A percentile compares a stretch with the other conserved stretches of the same genome.
These are phyloP conservation scores for Arthonia radiata DNA, from an alignment of 495 filamentous ascomycete genomes.

Conservation along the genomic window DNA sequence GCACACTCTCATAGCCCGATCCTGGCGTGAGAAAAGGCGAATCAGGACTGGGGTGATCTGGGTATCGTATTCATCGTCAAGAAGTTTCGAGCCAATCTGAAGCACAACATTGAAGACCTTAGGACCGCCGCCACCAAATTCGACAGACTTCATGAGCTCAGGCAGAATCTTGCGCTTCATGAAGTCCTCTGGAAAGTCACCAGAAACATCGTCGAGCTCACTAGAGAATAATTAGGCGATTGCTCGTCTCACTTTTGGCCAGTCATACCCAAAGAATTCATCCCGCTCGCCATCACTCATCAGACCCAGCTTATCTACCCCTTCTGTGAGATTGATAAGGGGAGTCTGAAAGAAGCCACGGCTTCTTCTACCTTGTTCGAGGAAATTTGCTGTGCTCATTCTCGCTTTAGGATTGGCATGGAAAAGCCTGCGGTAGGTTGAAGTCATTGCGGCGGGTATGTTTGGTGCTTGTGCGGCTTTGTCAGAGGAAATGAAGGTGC, in stretches of 20 bases:
- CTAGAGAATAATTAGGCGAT: conserved; percentile 18
- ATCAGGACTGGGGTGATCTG: conserved; percentile 69
- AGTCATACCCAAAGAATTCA: conserved; percentile 46
- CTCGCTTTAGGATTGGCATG: conserved; percentile 75
- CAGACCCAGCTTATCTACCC: conserved; percentile 72
- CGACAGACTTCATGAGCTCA: conserved; percentile 86
- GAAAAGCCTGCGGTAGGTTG: conserved; percentile 66
- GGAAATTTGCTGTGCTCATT: conserved; percentile 59
- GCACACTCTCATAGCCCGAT: conserved; percentile 78
- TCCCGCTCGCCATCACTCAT: conserved; percentile 68
- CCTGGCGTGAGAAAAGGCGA: conserved; percentile 70
- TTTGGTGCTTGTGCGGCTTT: conserved; percentile 65
- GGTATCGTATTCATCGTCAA: conserved; percentile 69
- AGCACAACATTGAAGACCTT: conserved; percentile 74
- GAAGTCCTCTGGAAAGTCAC: conserved; percentile 91
- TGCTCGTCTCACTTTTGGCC: conserved; percentile 8
- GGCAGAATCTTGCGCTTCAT: conserved; percentile 93
- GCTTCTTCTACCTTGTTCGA: conserved; percentile 63
- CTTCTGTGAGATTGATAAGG: conserved; percentile 71
- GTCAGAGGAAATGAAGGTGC: conserved; percentile 34
- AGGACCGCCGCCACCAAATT: conserved; percentile 87
- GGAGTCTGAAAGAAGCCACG: conserved; percentile 83
- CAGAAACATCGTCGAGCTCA: conserved; percentile 62
- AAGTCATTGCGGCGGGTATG: conserved; percentile 66
- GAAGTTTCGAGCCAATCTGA: conserved; percentile 67